These are phyloP conservation scores for Solanum bulbocastanum DNA, from an alignment of 257 asterid genomes.

Conservation along the genomic window DNA sequence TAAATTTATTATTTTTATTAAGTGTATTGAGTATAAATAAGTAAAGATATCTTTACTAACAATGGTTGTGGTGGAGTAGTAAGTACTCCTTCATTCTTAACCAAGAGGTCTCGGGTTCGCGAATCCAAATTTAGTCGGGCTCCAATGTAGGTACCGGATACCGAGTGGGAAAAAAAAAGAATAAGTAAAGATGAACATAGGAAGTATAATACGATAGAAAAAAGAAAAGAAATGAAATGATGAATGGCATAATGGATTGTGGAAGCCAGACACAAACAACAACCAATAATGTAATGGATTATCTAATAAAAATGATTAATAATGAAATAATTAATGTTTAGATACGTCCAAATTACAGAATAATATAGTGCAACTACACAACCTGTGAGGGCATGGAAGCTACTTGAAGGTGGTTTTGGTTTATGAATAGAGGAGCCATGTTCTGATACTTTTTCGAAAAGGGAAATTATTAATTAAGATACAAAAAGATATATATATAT, in stretches of 20 bases:
- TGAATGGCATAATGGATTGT: neutral
- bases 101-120: too few relatives aligned
- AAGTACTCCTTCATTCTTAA: too few relatives aligned
- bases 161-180: too few relatives aligned
- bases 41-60: too few relatives aligned
- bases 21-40: too few relatives aligned
- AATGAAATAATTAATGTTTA: neutral
- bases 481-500: neutral
- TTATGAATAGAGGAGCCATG: neutral
- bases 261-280: neutral
- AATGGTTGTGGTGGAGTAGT: too few relatives aligned
- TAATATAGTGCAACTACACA: neutral
- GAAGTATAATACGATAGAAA: neutral
- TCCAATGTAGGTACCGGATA: too few relatives aligned
- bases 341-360: constrained; percentile 3
- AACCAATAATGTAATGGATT: neutral
- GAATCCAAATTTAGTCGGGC: too few relatives aligned
- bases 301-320: neutral
- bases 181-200: neutral
- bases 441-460: neutral
- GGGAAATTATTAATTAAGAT: neutral
- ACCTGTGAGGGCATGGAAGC: constrained; percentile 11
- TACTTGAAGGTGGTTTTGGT: neutral
- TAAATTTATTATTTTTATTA: too few relatives aligned
- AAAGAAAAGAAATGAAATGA: neutral